These are phyloP conservation scores for Tetrahymena malaccensis DNA, from an alignment of 73 alveolate species.

Conservation along the genomic window DNA sequence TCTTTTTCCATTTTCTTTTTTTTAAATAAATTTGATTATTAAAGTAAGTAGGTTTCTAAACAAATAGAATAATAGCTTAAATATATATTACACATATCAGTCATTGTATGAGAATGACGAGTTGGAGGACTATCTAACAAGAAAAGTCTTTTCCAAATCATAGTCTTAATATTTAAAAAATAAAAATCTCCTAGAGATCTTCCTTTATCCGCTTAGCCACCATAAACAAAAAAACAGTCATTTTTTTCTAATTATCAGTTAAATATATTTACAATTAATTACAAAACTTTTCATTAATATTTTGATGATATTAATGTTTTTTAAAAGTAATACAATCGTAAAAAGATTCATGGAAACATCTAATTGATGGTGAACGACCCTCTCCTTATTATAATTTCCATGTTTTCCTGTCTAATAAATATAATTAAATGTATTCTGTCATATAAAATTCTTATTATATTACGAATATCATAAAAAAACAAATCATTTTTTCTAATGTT, in stretches of 20 bases:
- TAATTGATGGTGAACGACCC: background rate
- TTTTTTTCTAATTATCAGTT: background rate
- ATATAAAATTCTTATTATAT: background rate
- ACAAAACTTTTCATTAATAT: no score
- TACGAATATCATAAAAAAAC: background rate
- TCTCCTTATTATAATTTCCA: background rate
- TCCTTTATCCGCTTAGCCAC: slow-evolving; percentile 43
- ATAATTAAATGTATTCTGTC: background rate
- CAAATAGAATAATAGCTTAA: background rate
- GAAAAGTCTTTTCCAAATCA: slow-evolving; percentile 31
- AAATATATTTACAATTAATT: no score
- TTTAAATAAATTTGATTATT: background rate
- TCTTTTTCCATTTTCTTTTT: slow-evolving; percentile 2
- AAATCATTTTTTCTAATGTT: background rate
- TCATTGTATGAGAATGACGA: slow-evolving; percentile 35
- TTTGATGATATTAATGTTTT: background rate
- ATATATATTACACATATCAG: slow-evolving; percentile 1
- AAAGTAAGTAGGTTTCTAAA: background rate
- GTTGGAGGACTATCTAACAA: slow-evolving; percentile 34
- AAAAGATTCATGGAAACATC: background rate
- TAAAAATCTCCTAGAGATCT: slow-evolving; percentile 40
- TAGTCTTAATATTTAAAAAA: background rate
- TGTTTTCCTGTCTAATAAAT: background rate
- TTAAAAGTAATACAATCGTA: background rate
- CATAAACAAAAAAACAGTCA: slow-evolving; percentile 15